These are phyloP conservation scores for Jamesozyma jinghongensis DNA, from an alignment of 805 yeast species.

Conservation along the genomic window DNA sequence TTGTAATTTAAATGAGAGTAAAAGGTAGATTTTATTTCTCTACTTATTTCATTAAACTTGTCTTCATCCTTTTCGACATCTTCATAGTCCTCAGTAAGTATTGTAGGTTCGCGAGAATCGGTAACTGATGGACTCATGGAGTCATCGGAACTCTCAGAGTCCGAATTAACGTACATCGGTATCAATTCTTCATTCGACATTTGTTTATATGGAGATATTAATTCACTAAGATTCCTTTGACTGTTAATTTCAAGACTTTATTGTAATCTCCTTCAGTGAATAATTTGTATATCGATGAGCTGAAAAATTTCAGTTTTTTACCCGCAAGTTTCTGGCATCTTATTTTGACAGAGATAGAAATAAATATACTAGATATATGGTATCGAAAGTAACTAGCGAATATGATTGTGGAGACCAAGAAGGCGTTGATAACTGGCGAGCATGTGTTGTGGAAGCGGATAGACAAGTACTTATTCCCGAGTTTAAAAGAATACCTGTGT, in stretches of 20 bases:
- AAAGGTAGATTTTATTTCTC: not conserved
- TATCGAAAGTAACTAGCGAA: too few relatives aligned
- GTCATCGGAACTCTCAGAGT: slow-evolving; percentile 7
- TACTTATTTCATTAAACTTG: not conserved
- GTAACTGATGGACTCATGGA: not conserved
- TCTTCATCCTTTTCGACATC: slow-evolving; percentile 6
- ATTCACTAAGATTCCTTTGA: too few relatives aligned
- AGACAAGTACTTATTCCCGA: slow-evolving; percentile 1
- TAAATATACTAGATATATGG: too few relatives aligned
- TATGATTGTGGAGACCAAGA: not conserved
- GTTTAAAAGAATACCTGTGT: too few relatives aligned
- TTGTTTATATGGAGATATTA: not conserved
- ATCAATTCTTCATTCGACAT: slow-evolving; percentile 1
- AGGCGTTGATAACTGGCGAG: not conserved
- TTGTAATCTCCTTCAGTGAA: not conserved
- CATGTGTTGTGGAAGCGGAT: not conserved
- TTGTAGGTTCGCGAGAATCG: slow-evolving; percentile 12
- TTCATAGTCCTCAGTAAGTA: slow-evolving; percentile 12
- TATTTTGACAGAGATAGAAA: too few relatives aligned
- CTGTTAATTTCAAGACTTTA: not conserved
- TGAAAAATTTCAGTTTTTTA: not conserved
- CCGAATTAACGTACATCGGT: slow-evolving; percentile 6
- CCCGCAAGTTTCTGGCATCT: too few relatives aligned
- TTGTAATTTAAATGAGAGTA: slow-evolving; percentile 9
- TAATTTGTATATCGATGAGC: not conserved